These are phyloP conservation scores for Cyberlindnera sargentensis DNA, from an alignment of 805 yeast genomes.

Conservation along the genomic window DNA sequence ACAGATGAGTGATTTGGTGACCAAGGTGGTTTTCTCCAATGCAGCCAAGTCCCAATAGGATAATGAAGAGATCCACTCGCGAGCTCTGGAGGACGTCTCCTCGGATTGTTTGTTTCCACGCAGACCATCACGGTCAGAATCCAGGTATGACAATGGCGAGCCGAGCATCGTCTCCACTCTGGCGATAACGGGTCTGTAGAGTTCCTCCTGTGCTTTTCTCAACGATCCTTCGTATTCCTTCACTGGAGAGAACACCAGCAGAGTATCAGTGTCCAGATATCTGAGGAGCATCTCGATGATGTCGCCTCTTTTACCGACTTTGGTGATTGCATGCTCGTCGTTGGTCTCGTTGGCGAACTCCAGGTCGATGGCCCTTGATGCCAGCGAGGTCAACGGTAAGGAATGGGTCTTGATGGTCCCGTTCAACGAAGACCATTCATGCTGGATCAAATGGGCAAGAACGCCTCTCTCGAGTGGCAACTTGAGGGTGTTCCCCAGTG, in stretches of 20 bases:
- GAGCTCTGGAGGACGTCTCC: slow-evolving; percentile 54
- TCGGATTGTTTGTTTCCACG: slow-evolving; percentile 70
- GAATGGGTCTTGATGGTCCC: slow-evolving; percentile 67
- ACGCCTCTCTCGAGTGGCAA: slow-evolving; percentile 53
- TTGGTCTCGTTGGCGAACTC: slow-evolving; percentile 30
- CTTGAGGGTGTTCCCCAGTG: slow-evolving; percentile 63
- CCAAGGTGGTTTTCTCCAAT: slow-evolving; percentile 80
- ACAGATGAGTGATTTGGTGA: slow-evolving; percentile 79
- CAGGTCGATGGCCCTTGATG: slow-evolving; percentile 82
- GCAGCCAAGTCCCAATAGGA: slow-evolving; percentile 78
- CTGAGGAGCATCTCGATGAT: slow-evolving; percentile 59
- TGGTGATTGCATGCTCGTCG: slow-evolving; percentile 44
- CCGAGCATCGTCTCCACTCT: slow-evolving; percentile 56
- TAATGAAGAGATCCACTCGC: slow-evolving; percentile 54
- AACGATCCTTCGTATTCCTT: slow-evolving; percentile 79
- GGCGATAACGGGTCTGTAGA: slow-evolving; percentile 66
- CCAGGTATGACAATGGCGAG: slow-evolving; percentile 47
- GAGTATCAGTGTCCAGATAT: slow-evolving; percentile 90
- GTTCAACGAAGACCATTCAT: slow-evolving; percentile 79
- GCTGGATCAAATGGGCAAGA: slow-evolving; percentile 68
- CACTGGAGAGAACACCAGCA: slow-evolving; percentile 76
- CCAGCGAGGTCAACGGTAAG: slow-evolving; percentile 81
- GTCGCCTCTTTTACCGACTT: slow-evolving; percentile 51
- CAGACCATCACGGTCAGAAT: slow-evolving; percentile 75
- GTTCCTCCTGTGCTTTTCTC: slow-evolving; percentile 70